A percentile compares a stretch with the other conserved stretches of the same genome.
Evolutionary conservation across 192 early-diverging fungal species (phyloP).

Genomic region (Podila epigama): DNA sequence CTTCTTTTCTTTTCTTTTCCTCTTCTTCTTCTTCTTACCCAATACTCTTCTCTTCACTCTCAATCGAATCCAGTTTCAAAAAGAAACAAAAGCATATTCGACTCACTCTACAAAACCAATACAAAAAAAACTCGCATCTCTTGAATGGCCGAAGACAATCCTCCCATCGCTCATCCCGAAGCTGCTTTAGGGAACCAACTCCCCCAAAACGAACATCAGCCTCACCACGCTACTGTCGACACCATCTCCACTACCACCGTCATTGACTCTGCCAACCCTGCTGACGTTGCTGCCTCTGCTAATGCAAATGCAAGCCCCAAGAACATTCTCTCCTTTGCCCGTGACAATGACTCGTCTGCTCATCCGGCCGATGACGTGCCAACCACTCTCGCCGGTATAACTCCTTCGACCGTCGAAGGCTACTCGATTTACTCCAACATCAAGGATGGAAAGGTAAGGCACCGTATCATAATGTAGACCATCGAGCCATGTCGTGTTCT

Average conservation of each 20-base stretch:
- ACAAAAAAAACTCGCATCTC: not conserved
- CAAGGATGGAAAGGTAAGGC: constrained; percentile 36
- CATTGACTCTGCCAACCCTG: not conserved
- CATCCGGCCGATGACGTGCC: not conserved
- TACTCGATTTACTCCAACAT: constrained; percentile 43
- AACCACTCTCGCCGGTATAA: not conserved
- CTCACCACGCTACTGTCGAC: not conserved
- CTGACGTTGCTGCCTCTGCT: not conserved
- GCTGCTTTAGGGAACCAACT: constrained; percentile 18
- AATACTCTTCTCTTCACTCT: not conserved
- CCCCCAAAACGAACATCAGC: constrained; percentile 3
- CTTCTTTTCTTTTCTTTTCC: not conserved
- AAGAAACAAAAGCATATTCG: not conserved
- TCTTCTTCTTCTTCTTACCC: not conserved
- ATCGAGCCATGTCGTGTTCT: too few species aligned
- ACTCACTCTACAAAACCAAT: not conserved
- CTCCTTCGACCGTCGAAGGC: constrained; percentile 11
- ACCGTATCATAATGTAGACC: not conserved
- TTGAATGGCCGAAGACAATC: constrained; percentile 27
- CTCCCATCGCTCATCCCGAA: constrained; percentile 12
- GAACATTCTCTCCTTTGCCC: constrained; percentile 17
- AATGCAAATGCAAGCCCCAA: not conserved
- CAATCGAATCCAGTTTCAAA: too few species aligned
- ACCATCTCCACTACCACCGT: not conserved
- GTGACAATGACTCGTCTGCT: not conserved